Evolutionary conservation across 257 asterid species (phyloP).

Genomic region (Capsicum pubescens): DNA sequence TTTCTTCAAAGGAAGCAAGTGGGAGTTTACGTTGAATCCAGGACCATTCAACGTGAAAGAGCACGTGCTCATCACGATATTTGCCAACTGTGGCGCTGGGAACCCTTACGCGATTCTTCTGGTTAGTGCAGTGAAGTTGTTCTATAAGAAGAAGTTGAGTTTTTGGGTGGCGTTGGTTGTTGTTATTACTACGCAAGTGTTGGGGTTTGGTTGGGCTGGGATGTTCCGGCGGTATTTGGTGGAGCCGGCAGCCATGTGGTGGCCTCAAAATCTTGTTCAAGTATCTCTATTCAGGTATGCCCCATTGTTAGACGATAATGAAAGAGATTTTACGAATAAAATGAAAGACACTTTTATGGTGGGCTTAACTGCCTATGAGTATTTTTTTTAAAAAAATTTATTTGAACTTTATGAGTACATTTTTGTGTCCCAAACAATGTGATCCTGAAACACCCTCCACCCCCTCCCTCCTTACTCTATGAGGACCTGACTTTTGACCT

Average conservation of each 20-base stretch:
- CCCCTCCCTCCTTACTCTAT: too few species aligned
- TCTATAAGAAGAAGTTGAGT: constrained; percentile 64
- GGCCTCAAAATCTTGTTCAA: constrained; percentile 90
- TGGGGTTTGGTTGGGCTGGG: constrained; percentile 96
- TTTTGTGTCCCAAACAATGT: too few species aligned
- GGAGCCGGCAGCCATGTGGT: constrained; percentile 98
- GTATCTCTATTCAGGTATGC: constrained; percentile 85
- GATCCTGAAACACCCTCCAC: too few species aligned
- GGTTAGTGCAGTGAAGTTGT: constrained; percentile 72
- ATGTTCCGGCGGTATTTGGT: constrained; percentile 79
- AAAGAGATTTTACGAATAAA: neutral
- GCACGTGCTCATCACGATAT: constrained; percentile 85
- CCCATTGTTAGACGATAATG: neutral
- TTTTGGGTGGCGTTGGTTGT: constrained; percentile 81
- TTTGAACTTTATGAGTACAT: too few species aligned
- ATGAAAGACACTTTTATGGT: too few species aligned
- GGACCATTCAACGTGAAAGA: constrained; percentile 83
- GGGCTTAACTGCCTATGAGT: too few species aligned
- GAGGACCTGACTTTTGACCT: too few species aligned
- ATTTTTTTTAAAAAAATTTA: too few species aligned
- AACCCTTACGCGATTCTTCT: constrained; percentile 50
- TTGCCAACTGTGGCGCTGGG: constrained; percentile 87
- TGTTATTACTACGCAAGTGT: constrained; percentile 75
- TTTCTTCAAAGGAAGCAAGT: constrained; percentile 64
- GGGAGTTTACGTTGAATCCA: constrained; percentile 75